phyloP scores from a whole-genome alignment of 2,329 filamentous ascomycete genomes.

The Xylariaceae sp. region DNA sequence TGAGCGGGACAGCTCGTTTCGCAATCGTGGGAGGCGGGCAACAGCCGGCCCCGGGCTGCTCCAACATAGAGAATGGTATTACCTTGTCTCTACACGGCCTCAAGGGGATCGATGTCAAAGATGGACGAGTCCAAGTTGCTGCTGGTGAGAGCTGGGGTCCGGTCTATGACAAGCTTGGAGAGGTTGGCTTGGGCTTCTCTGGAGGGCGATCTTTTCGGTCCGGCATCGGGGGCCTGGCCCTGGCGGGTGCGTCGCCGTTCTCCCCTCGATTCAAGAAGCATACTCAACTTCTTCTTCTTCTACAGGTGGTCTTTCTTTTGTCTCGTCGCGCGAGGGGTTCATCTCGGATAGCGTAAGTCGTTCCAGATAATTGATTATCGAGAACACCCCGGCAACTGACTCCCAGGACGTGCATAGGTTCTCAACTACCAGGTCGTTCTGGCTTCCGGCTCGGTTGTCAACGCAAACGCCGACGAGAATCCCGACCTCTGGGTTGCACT shows the following conservation, averaged over 20 bases:
- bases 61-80: slow-evolving; percentile 19
- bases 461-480: slow-evolving; percentile 4
- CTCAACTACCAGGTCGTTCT: slow-evolving; percentile 20
- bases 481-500: slow-evolving; percentile 13
- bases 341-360: slow-evolving; percentile 11
- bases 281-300: not conserved
- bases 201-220: slow-evolving; percentile 21
- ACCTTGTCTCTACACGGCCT: not conserved
- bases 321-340: slow-evolving; percentile 21
- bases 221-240: slow-evolving; percentile 3
- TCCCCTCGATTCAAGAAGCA: not conserved
- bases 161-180: slow-evolving; percentile 23
- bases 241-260: not conserved
- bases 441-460: not conserved
- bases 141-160: slow-evolving; percentile 26
- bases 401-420: not conserved
- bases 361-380: not conserved
- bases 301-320: slow-evolving; percentile 23
- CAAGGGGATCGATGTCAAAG: slow-evolving; percentile 14
- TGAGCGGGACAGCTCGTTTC: slow-evolving; percentile 2
- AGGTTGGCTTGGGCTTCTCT: slow-evolving; percentile 10
- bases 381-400: too few species aligned
- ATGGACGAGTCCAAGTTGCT: slow-evolving; percentile 7
- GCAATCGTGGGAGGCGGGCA: slow-evolving; percentile 18
- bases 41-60: slow-evolving; percentile 15